phyloP scores from a whole-genome alignment of 129 eudicot species.

The Dittrichia graveolens region DNA sequence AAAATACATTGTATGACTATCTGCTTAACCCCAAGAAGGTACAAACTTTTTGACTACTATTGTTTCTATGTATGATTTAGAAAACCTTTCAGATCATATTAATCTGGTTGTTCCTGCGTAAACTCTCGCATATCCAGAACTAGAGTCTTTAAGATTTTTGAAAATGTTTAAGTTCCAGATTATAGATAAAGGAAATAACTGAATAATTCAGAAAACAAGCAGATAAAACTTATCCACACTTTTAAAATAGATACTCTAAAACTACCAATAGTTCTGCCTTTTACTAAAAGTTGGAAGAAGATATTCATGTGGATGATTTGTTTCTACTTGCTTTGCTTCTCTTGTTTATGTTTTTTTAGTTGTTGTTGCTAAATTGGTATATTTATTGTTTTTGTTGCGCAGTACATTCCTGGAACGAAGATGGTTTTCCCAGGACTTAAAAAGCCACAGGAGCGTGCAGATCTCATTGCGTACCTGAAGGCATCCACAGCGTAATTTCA shows the following conservation, averaged over 20 bases:
- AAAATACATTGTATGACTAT: conserved; percentile 71
- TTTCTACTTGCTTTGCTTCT: neutral
- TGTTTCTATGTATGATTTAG: neutral
- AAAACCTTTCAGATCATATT: neutral
- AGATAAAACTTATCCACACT: no score
- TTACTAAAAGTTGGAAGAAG: neutral
- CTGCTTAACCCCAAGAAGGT: conserved; percentile 91
- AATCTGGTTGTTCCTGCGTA: neutral
- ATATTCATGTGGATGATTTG: neutral
- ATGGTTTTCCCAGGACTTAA: conserved; percentile 81
- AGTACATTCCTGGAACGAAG: conserved; percentile 78
- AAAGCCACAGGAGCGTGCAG: conserved; percentile 71
- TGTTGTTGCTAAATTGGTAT: conserved; percentile 16
- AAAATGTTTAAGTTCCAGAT: neutral
- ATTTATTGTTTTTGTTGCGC: conserved; percentile 18
- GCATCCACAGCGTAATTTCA: conserved; percentile 43
- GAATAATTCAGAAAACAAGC: no score
- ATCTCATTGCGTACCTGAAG: conserved; percentile 68
- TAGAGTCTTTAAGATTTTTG: neutral
- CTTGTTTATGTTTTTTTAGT: neutral
- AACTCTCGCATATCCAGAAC: neutral
- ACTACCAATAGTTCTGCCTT: no score
- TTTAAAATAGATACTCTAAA: no score
- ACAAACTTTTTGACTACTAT: neutral
- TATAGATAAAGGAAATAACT: neutral